Evolutionary conservation across 73 alveolate species (phyloP).

Genomic region (Paramecium biaurelia): DNA sequence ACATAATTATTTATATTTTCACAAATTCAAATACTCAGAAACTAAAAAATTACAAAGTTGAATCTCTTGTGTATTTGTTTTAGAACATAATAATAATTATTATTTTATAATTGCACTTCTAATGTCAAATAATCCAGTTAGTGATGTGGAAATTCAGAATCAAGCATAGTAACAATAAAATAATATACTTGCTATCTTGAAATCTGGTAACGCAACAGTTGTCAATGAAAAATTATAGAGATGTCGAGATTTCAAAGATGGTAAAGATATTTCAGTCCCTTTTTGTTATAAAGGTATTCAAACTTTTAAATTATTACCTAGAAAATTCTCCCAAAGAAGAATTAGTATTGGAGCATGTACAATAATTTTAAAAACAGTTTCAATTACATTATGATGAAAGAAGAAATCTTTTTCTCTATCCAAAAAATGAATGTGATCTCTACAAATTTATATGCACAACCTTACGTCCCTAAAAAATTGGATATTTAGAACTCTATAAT

Average conservation of each 20-base stretch:
- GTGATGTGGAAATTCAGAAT: background rate
- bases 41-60: background rate
- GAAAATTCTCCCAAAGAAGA: conserved; percentile 73
- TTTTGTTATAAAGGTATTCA: background rate
- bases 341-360: conserved; percentile 87
- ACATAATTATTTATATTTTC: background rate
- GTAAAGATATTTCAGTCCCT: background rate
- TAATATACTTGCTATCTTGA: conserved; percentile 2
- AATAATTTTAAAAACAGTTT: conserved; percentile 80
- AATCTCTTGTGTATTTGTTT: background rate
- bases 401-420: conserved; percentile 82
- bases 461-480: conserved; percentile 85
- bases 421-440: conserved; percentile 93
- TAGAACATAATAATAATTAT: background rate
- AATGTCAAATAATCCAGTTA: background rate
- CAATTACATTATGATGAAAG: conserved; percentile 80
- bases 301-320: background rate
- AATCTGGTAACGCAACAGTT: conserved; percentile 2
- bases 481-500: conserved; percentile 93
- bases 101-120: background rate
- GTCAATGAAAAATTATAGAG: conserved; percentile 29
- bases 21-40: background rate
- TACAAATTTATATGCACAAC: conserved; percentile 92
- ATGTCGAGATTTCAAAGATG: conserved; percentile 36
- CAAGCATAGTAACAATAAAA: background rate